These are phyloP conservation scores for Platanus orientalis DNA, from an alignment of 164 flowering plant genomes.

Conservation along the genomic window DNA sequence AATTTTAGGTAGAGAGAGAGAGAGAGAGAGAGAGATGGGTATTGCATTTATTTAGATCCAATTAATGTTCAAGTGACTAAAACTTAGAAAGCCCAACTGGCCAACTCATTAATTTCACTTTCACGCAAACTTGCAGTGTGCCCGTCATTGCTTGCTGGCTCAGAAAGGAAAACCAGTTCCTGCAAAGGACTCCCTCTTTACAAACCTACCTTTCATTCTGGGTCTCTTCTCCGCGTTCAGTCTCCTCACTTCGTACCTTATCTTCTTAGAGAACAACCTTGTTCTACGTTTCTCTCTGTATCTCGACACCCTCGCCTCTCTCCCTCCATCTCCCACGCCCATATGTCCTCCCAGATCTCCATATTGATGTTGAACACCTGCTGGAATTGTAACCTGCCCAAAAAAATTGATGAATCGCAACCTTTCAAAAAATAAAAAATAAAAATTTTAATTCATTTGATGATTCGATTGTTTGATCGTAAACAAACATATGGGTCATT, in stretches of 20 bases:
- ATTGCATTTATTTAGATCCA: too few species aligned
- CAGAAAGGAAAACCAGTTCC: slow-evolving; percentile 26
- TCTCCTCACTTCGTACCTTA: slow-evolving; percentile 86
- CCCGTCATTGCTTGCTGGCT: too few species aligned
- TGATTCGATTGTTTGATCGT: too few species aligned
- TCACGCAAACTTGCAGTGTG: too few species aligned
- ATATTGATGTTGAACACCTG: slow-evolving; percentile 28
- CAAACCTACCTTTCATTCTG: slow-evolving; percentile 85
- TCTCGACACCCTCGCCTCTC: slow-evolving; percentile 88
- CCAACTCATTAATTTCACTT: too few species aligned
- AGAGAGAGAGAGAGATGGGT: too few species aligned
- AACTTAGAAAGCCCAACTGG: too few species aligned
- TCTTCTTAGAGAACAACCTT: slow-evolving; percentile 86
- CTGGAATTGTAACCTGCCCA: slow-evolving; percentile 38
- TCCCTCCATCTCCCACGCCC: slow-evolving; percentile 48
- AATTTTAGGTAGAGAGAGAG: too few species aligned
- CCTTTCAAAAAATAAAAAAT: neutral
- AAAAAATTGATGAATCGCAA: neutral
- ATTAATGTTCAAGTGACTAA: too few species aligned
- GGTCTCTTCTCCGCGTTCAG: slow-evolving; percentile 95
- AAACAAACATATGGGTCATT: too few species aligned
- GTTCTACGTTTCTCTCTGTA: slow-evolving; percentile 86
- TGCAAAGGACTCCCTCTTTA: slow-evolving; percentile 55
- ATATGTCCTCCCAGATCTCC: slow-evolving; percentile 25
- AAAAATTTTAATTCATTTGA: too few species aligned